Evolutionary conservation across 2,329 filamentous ascomycete genomes (phyloP), one percentile per base, ranked within the genome.

Genomic region (Cordyceps pruinosa): DNA sequence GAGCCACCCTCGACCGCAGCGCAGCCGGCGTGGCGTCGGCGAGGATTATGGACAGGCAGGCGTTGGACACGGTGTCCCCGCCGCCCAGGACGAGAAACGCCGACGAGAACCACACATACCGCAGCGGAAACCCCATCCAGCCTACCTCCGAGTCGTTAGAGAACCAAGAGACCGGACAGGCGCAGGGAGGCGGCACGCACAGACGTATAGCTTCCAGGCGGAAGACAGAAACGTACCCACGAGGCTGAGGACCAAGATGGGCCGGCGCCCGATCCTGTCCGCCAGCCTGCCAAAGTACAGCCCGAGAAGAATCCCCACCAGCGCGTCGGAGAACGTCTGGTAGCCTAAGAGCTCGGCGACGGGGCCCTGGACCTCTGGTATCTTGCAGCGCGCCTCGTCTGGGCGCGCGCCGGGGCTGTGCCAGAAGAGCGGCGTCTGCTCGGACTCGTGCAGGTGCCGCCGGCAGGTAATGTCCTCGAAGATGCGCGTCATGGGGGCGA

Each of bases 1-100:
- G 78, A 68, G 96, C 94, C n/a, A 57, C 39, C 7, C 47, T 44
- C 4, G 55, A 51, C 15, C 55, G 42, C 28, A 39, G 15, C 2
- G 47, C 45, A 3, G 32, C 46, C 13, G 55, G 37, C 9, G 55
- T 57, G 13, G 55, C 21, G 37, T 57, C 55, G 28, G 55, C 46
- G n/a, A 57, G 26, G n/a, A 57, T 57, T 37, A 57, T 57, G 21
- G 55, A 45, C 46, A 57, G 8, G 25, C 46, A 57, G 46, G 44
- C 54, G 23, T 49, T 57, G 9, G 15, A 13, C 5, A 57, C 54
- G 2, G 54, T 50, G 46, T 28, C 23, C 32, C 54, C 54, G 28
- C 54, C 54, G 25, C 54, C 54, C 12, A 57, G 35, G 13, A 57
- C 23, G 17, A 57, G 37, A 34, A 57, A 57, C 28, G 19, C 17